phyloP scores from a whole-genome alignment of 108 stramenopile genomes.

The Nitzschia sp. region DNA sequence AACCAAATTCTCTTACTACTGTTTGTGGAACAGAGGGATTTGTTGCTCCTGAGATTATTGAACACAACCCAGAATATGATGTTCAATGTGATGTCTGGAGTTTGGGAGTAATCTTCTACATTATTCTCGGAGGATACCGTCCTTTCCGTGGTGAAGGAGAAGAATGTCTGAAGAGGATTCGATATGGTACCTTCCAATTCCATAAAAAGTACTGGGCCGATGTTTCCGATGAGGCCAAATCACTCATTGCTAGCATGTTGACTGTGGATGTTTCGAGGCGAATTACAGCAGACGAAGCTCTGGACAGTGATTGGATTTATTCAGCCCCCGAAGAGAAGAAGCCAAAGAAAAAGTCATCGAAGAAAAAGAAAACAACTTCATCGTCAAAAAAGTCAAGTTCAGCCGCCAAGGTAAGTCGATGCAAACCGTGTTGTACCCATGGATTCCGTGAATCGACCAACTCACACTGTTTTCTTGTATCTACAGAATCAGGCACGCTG shows the following conservation, averaged over 20 bases:
- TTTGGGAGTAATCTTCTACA: conserved; percentile 92
- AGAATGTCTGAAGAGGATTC: conserved; percentile 64
- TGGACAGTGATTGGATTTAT: conserved; percentile 36
- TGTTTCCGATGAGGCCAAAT: conserved; percentile 46
- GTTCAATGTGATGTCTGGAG: conserved; percentile 92
- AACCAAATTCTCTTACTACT: conserved; percentile 67
- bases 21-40: conserved; percentile 88
- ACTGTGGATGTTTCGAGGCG: conserved; percentile 49
- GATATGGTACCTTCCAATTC: conserved; percentile 68
- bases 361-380: background rate
- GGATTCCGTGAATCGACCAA: too few species aligned
- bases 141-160: conserved; percentile 74
- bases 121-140: conserved; percentile 90
- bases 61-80: conserved; percentile 63
- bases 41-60: conserved; percentile 82
- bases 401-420: too few species aligned
- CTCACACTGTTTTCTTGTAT: too few species aligned
- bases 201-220: conserved; percentile 53
- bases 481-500: too few species aligned
- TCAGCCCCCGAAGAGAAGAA: background rate
- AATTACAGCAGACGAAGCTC: conserved; percentile 58
- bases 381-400: background rate
- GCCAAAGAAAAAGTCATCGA: conserved; percentile 15
- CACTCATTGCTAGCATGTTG: conserved; percentile 52
- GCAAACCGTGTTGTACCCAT: too few species aligned